phyloP scores from a whole-genome alignment of 2,329 filamentous ascomycete species.

The Pseudogymnoascus sp. region DNA sequence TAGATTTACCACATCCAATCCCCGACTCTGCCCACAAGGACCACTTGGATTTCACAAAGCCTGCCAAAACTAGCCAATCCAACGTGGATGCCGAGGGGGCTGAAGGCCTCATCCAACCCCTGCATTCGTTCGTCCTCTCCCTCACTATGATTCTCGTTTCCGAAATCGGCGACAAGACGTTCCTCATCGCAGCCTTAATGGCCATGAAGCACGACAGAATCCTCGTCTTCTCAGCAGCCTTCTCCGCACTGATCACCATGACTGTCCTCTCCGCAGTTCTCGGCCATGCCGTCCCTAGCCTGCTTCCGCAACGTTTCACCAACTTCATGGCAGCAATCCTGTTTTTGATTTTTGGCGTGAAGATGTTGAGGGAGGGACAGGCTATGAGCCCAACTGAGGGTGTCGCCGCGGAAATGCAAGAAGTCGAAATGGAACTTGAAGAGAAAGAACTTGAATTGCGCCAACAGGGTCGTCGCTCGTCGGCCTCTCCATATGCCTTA shows the following conservation, averaged over 20 bases:
- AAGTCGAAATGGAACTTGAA: slow-evolving; percentile 87
- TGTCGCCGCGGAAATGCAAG: slow-evolving; percentile 94
- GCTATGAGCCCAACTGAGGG: slow-evolving; percentile 85
- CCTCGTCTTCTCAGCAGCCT: slow-evolving; percentile 92
- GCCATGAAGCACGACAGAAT: slow-evolving; percentile 96
- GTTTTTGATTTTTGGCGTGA: slow-evolving; percentile 84
- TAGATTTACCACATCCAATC: slow-evolving; percentile 65
- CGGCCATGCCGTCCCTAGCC: slow-evolving; percentile 81
- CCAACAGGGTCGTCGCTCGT: slow-evolving; percentile 58
- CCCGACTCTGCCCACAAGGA: slow-evolving; percentile 60
- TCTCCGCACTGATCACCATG: slow-evolving; percentile 86
- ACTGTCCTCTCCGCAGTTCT: slow-evolving; percentile 88
- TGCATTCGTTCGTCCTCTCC: slow-evolving; percentile 85
- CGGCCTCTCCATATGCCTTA: slow-evolving; percentile 66
- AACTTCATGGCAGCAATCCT: slow-evolving; percentile 77
- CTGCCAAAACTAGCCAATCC: slow-evolving; percentile 29
- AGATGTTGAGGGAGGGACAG: slow-evolving; percentile 77
- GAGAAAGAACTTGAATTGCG: slow-evolving; percentile 79
- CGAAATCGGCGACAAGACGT: slow-evolving; percentile 97
- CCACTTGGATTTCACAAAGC: slow-evolving; percentile 48
- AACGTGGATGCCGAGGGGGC: slow-evolving; percentile 37
- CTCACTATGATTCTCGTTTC: slow-evolving; percentile 97
- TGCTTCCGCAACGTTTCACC: slow-evolving; percentile 86
- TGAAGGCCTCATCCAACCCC: slow-evolving; percentile 63
- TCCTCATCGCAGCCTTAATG: slow-evolving; percentile 94